phyloP scores from a whole-genome alignment of 2,329 filamentous ascomycete species.

The Thielaviopsis cerberus region DNA sequence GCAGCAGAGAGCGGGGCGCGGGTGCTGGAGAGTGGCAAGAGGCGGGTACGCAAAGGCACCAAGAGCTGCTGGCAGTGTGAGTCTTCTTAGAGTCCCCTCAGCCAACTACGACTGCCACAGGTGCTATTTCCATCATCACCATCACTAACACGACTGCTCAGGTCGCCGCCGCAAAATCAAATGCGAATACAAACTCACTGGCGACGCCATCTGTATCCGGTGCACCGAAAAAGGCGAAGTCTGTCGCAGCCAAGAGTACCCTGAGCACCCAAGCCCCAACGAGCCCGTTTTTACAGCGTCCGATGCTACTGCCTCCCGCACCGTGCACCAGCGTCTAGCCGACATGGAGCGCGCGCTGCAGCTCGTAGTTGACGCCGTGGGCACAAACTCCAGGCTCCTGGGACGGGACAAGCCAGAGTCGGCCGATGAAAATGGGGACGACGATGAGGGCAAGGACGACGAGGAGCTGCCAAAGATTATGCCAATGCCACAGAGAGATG shows the following conservation, averaged over 20 bases:
- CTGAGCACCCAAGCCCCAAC: conserved; percentile 16
- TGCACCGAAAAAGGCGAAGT: conserved; percentile 26
- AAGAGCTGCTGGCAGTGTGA: conserved; percentile 43
- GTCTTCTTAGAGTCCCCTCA: conserved; percentile 7
- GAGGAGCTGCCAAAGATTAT: no score
- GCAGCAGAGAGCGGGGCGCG: neutral
- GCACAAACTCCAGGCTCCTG: neutral
- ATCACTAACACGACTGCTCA: conserved; percentile 8
- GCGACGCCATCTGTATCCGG: conserved; percentile 25
- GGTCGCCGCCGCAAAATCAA: conserved; percentile 31
- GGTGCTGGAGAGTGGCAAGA: conserved; percentile 7
- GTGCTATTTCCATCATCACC: neutral
- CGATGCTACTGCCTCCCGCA: neutral
- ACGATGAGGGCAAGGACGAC: no score
- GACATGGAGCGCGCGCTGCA: conserved; percentile 10
- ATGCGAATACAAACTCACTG: conserved; percentile 27
- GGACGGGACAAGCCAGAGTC: neutral
- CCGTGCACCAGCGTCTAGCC: conserved; percentile 7
- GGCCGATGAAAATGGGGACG: neutral
- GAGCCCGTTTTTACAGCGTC: conserved; percentile 5
- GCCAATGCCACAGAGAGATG: neutral
- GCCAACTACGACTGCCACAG: no score
- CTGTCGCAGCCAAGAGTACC: conserved; percentile 31
- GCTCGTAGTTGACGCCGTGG: conserved; percentile 5
- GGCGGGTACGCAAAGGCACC: conserved; percentile 32